These are phyloP conservation scores for Capsella bursapastoris DNA, from an alignment of 345 rosid genomes.

Conservation along the genomic window DNA sequence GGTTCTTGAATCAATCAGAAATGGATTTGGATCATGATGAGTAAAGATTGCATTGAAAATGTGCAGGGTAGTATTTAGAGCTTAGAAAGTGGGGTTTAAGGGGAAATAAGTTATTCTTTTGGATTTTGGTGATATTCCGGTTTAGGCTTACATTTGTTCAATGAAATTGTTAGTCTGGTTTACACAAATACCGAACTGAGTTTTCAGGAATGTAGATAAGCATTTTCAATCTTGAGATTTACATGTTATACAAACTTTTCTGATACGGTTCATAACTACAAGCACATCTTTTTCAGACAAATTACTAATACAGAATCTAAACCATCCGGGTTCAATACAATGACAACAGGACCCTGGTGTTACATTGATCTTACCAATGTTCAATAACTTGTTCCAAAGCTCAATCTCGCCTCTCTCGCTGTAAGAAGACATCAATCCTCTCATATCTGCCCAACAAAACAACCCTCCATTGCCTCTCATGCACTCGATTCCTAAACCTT, in stretches of 20 bases:
- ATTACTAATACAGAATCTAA: slow-evolving; percentile 64
- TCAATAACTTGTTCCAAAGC: slow-evolving; percentile 82
- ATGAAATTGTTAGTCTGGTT: not conserved
- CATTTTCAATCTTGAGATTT: slow-evolving; percentile 55
- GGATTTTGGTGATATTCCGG: slow-evolving; percentile 20
- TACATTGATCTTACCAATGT: slow-evolving; percentile 61
- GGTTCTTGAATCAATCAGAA: slow-evolving; percentile 91
- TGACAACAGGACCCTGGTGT: slow-evolving; percentile 82
- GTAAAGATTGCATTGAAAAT: slow-evolving; percentile 37
- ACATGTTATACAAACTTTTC: slow-evolving; percentile 57
- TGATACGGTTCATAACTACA: slow-evolving; percentile 60
- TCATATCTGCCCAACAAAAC: slow-evolving; percentile 89
- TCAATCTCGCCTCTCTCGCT: slow-evolving; percentile 32
- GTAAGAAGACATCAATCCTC: slow-evolving; percentile 50
- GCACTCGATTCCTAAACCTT: slow-evolving; percentile 66
- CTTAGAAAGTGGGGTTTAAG: slow-evolving; percentile 7
- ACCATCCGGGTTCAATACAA: slow-evolving; percentile 88
- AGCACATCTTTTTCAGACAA: slow-evolving; percentile 62
- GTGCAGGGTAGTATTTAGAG: slow-evolving; percentile 33
- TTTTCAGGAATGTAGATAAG: slow-evolving; percentile 9
- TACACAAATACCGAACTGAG: not conserved
- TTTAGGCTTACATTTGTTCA: slow-evolving; percentile 3
- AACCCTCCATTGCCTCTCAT: slow-evolving; percentile 66
- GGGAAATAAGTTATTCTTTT: slow-evolving; percentile 29
- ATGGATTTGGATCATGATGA: slow-evolving; percentile 57